Conservation (phyloP, 129 eudicot genomes). For the Logfia minima region DNA sequence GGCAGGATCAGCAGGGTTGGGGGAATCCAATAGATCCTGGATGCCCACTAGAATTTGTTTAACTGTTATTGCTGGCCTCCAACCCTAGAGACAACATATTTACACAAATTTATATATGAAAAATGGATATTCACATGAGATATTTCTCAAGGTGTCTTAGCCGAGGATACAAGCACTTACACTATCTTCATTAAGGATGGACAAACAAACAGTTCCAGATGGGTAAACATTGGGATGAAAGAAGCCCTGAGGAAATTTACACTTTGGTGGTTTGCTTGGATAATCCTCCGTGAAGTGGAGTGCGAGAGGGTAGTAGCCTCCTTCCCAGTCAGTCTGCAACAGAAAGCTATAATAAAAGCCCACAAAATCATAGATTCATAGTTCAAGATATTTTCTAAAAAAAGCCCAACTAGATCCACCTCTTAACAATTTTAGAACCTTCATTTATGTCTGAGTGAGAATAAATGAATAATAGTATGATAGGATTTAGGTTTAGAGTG, state of each 20-base stretch:
- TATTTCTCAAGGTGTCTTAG: not conserved
- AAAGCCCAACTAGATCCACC: not conserved
- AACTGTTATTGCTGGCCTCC: conserved; percentile 96
- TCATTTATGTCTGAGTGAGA: not conserved
- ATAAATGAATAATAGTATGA: too few species aligned
- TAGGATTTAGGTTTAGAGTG: not conserved
- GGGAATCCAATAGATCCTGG: conserved; percentile 86
- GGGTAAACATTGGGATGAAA: conserved; percentile 97
- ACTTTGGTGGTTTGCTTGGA: conserved; percentile 95
- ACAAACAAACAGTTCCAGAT: conserved; percentile 87
- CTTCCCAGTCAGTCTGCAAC: conserved; percentile 86
- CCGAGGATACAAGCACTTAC: conserved; percentile 43
- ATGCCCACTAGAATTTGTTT: conserved; percentile 91
- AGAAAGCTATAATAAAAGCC: conserved; percentile 18
- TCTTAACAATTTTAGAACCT: not conserved
- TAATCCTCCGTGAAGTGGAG: conserved; percentile 75
- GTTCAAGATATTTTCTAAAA: not conserved
- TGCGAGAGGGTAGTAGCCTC: conserved; percentile 70
- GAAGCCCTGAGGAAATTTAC: conserved; percentile 76
- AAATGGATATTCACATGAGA: not conserved
- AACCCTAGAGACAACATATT: conserved; percentile 46
- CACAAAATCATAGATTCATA: conserved; percentile 13
- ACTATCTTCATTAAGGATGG: conserved; percentile 88
- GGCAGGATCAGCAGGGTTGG: conserved; percentile 87
- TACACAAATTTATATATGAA: not conserved